Evolutionary conservation across 192 early-diverging fungal species (phyloP).

Genomic region (Glomus cerebriforme): DNA sequence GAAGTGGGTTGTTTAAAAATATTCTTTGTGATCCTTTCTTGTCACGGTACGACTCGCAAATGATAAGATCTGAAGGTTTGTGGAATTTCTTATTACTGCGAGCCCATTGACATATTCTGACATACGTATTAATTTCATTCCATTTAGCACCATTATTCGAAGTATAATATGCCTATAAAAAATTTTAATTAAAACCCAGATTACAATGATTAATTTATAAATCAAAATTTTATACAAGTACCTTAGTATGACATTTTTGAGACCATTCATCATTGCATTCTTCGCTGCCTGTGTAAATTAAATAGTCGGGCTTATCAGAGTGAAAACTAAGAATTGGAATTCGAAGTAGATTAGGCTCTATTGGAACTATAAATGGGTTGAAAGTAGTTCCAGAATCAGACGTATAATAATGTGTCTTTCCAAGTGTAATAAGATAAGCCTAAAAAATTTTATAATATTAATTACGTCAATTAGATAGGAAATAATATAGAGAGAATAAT

Average conservation of each 20-base stretch:
- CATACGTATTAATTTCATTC: slow-evolving; percentile 67
- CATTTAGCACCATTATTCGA: slow-evolving; percentile 72
- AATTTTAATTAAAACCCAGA: not conserved
- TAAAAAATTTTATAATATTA: not conserved
- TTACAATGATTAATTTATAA: not conserved
- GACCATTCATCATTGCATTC: slow-evolving; percentile 49
- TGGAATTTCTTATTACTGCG: slow-evolving; percentile 58
- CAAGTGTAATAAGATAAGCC: slow-evolving; percentile 63
- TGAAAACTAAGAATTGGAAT: slow-evolving; percentile 78
- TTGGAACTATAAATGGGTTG: slow-evolving; percentile 57
- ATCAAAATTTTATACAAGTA: not conserved
- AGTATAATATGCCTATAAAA: slow-evolving; percentile 63
- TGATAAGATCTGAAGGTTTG: slow-evolving; percentile 62
- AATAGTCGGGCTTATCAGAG: slow-evolving; percentile 76
- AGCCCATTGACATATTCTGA: slow-evolving; percentile 72
- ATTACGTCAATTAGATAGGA: not conserved
- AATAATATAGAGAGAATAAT: not conserved
- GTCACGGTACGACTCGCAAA: slow-evolving; percentile 72
- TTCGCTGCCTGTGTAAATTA: slow-evolving; percentile 72
- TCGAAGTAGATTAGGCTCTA: slow-evolving; percentile 62
- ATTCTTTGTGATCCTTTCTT: slow-evolving; percentile 58
- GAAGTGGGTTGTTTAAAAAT: slow-evolving; percentile 52
- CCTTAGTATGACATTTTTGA: slow-evolving; percentile 64
- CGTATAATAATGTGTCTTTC: slow-evolving; percentile 55
- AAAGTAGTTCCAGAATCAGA: slow-evolving; percentile 62